Evolutionary conservation across 2,329 filamentous ascomycete genomes (phyloP), one percentile per base, ranked within the genome.

Genomic region (Colletotrichum sp.): DNA sequence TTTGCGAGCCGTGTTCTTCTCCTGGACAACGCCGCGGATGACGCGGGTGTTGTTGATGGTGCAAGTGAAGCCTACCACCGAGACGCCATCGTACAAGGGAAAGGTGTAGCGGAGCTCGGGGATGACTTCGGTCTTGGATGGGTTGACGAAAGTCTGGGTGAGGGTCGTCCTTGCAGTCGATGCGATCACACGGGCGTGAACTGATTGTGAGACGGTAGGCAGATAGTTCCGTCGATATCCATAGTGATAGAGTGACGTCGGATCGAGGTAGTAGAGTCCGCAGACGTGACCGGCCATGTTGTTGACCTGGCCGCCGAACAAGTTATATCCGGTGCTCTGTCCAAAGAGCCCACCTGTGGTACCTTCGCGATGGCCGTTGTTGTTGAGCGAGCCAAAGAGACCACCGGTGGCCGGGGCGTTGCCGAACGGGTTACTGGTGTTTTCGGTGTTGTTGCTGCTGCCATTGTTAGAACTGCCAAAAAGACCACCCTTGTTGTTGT

Each of bases 21-120:
- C 91, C 80, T 94, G 92, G 56, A 95, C 93, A 14, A 92, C 82
- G 16, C 94, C 93, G 4, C 86, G 86, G 78, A 94, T 90, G 18
- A 90, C 86, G 24, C 91, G 90, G 36, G 87, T 84, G 38, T 89
- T 92, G 55, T 74, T 67, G 62, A 95, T 87, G 16, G 86, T 89
- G 83, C 93, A 95, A 6, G 86, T 89, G 77, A 95, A 96, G 5
- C 86, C 88, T 9, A 93, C 92, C 1, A 96, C 91, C 8, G 91
- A 93, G 18, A 94, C 92, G 12, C 94, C 93, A 79, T 95, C 92
- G 77, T 93, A 94, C 0, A 96, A 86, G 0, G 94, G 94, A 76
- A 96, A 95, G 0, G 89, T 88, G 81, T 96, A 96, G 16, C 87
- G 86, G 18, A 92, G 88, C 79, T 94, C 83, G 12, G 82, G 77